A percentile compares a stretch with the other conserved stretches of the same genome.
Conservation (phyloP, 768 basidiomycete species). For the Amanita exitialis region DNA sequence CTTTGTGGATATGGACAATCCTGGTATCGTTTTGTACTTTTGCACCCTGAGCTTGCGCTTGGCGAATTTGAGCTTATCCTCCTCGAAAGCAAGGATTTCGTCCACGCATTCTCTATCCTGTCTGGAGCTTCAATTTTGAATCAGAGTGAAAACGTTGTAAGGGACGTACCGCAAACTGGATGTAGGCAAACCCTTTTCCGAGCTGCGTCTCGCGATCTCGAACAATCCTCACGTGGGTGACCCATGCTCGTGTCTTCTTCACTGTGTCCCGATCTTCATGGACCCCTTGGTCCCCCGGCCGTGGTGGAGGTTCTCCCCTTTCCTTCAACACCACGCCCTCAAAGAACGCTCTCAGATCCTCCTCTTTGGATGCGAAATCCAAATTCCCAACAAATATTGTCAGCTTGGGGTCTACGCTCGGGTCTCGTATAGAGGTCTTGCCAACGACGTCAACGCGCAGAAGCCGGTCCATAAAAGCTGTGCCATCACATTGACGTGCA, state of each 20-base stretch:
- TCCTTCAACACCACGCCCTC: slow-evolving; percentile 68
- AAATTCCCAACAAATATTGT: slow-evolving; percentile 89
- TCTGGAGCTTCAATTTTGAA: neutral
- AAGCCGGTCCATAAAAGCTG: slow-evolving; percentile 64
- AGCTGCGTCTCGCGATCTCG: slow-evolving; percentile 87
- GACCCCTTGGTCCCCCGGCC: slow-evolving; percentile 15
- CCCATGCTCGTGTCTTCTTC: slow-evolving; percentile 46
- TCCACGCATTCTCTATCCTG: slow-evolving; percentile 91
- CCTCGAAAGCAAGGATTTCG: slow-evolving; percentile 77
- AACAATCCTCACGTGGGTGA: slow-evolving; percentile 78
- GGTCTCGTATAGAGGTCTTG: slow-evolving; percentile 11
- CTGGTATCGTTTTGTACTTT: slow-evolving; percentile 70
- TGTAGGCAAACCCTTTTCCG: slow-evolving; percentile 93
- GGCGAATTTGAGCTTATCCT: slow-evolving; percentile 75
- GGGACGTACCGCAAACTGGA: slow-evolving; percentile 68
- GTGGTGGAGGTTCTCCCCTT: slow-evolving; percentile 43
- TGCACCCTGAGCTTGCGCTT: slow-evolving; percentile 90
- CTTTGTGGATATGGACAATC: slow-evolving; percentile 20
- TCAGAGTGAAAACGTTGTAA: neutral
- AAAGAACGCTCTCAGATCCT: slow-evolving; percentile 81
- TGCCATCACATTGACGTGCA: slow-evolving; percentile 55
- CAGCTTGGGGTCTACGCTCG: slow-evolving; percentile 58
- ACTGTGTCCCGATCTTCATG: slow-evolving; percentile 16
- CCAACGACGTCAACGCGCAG: slow-evolving; percentile 67
- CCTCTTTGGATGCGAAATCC: slow-evolving; percentile 87